Evolutionary conservation across 2,329 filamentous ascomycete genomes (phyloP).

Genomic region (Lomentospora prolificans): DNA sequence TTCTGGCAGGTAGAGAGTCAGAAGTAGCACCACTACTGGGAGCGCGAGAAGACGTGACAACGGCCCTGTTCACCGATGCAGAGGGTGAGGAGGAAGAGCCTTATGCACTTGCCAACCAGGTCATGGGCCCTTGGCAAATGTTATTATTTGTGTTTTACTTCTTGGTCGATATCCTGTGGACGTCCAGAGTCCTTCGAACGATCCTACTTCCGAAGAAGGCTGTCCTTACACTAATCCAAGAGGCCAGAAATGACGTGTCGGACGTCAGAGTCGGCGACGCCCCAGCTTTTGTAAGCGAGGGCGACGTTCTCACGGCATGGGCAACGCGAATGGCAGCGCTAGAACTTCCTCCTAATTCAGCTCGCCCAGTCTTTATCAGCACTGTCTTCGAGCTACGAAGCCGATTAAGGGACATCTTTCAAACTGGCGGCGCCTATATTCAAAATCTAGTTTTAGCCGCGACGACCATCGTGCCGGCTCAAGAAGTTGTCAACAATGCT

Average conservation of each 20-base stretch:
- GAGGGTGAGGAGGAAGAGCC: neutral
- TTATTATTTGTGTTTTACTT: neutral
- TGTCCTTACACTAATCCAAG: neutral
- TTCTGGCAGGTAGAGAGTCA: neutral
- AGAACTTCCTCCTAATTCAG: neutral
- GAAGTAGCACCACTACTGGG: neutral
- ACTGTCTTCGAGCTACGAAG: constrained; percentile 1
- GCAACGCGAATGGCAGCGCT: neutral
- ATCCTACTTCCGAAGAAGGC: neutral
- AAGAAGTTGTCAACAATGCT: neutral
- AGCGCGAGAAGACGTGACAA: neutral
- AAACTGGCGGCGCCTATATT: neutral
- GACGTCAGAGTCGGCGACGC: neutral
- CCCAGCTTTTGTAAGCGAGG: neutral
- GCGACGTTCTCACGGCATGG: constrained; percentile 3
- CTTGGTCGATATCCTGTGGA: neutral
- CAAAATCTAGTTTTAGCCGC: neutral
- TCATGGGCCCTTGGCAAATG: neutral
- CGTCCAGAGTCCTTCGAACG: neutral
- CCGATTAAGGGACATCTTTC: neutral
- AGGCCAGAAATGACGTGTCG: neutral
- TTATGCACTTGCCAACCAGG: neutral
- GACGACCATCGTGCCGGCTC: neutral
- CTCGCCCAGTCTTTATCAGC: neutral
- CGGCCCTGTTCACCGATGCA: neutral